Base-by-base conservation (phyloP, 2,329 filamentous ascomycete genomes). In the Orbilia blumenaviensis region DNA sequence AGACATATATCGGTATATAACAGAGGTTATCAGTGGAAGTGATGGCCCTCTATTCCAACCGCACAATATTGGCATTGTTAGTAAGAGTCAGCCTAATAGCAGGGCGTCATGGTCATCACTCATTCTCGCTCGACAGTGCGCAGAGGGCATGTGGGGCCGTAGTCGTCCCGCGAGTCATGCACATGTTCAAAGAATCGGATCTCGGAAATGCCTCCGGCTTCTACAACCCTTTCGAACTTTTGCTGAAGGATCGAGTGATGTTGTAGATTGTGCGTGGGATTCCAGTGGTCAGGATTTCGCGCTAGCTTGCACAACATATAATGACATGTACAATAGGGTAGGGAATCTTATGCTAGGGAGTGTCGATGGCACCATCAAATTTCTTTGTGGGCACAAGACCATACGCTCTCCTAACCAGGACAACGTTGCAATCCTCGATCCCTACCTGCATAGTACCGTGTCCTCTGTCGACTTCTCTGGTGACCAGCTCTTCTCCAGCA, bases 271-370 rank as follows among this genome's bases (percentile, higher is more conserved):
- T 29, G 60, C 69, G 9, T 80, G 79, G 79, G 77, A 79, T 38
- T 29, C 72, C 1, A 69, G 60, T 54, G 79, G 78, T 3, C 32
- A 50, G 14, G 72, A 68, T 18, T 80, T 80, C 46, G 78, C 71
- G 1, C 61, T 80, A 46, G 74, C 61, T 1, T 76, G 73, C 8
- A 75, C 74, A 1, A 76, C 78, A 2, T 77, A 73, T 32, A 77
- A 72, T 9, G 80, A 80, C 41, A 69, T 48, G 38, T 80, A 80
- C 48, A 80, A 80, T 29, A 77, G 79, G 21, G 77, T 77, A 9
- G 79, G 79, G 2, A 80, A 80, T 66, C 77, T 80, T 7, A 78
- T 80, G 77, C 71, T 80, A 38, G 80, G 80, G 8, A 50, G 29
- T 25, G 27, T 73, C 1, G 58, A 78, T 14, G 61, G 67, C 8